Base-by-base conservation (phyloP, 768 basidiomycete species). In the Tricholoma terreum region DNA sequence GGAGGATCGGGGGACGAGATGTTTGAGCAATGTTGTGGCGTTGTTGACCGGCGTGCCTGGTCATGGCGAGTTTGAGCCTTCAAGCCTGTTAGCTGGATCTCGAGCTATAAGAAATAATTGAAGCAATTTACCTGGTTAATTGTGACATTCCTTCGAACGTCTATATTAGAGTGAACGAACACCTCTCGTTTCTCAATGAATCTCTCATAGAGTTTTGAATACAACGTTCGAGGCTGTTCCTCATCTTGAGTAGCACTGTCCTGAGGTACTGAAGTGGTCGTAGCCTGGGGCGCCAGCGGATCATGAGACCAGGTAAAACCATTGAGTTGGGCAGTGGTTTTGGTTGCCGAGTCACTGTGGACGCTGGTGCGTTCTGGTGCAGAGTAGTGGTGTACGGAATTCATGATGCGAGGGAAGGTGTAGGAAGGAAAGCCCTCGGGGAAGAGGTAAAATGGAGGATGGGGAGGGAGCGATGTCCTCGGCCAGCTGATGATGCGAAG, bases 201-300 rank as follows among this genome's bases (percentile, higher is more conserved):
- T 22, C 52, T 30, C 38, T 54, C 52, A 7, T 54, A 54, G 1
- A 54, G 38, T 27, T 54, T 43, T 43, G 52, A 54, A 33, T 54
- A 54, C 21, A 49, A 45, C 6, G 22, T 24, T 45, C 22, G 52
- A 22, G 52, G 52, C 22, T 42, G 52, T 1, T 54, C 40, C 27
- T 30, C 35, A 31, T 42, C 52, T 30, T 17, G 15, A 24, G 15
- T 2, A 30, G 22, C 6, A 12, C 9, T 6, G 3, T 21, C 38
- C 11, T 14, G 31, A 11, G 19, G 31, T 9, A 14, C 5, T 9
- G 24, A 19, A 19, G 7, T 50, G 27, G 43, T 54, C 11, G 15
- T 19, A 24, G 38, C 15, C n/a, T 15, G 10, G 40, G 52, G 40
- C 9, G 27, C 42, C 27, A 24, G 27, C 22, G 40, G 11, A 12